Base-by-base conservation (phyloP, 2,329 filamentous ascomycete genomes). In the Cyanodermella asteris region DNA sequence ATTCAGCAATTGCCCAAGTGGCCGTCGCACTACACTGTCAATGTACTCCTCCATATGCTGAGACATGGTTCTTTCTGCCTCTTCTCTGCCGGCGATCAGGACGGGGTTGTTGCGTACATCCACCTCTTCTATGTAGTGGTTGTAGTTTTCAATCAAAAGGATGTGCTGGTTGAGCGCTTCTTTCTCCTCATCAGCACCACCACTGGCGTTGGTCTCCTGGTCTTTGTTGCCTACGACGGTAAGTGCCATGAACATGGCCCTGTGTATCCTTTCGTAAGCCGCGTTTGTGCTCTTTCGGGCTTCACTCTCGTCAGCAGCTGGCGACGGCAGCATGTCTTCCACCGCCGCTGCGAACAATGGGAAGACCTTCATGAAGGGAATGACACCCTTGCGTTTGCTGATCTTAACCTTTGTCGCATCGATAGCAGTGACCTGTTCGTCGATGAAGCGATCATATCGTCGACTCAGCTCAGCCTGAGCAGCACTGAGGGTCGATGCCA, bases 331-430 rank as follows among this genome's bases (percentile, higher is more conserved):
- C 66, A 90, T 82, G 40, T 72, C 81, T 49, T 93, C 82, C 2
- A 93, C 65, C 0, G 75, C 70, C 1, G 65, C 51, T n/a, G 71
- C 71, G 50, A 93, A 93, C 30, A 72, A 58, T 1, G 84, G 87
- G 56, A 94, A 94, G 20, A 84, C 73, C 34, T 78, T 76, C 56
- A 94, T 84, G 47, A 94, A 94, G 10, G 72, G 72, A 39, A 94
- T 93, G 28, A 97, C 78, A 7, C 87, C 84, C 53, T 90, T 93
- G 36, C 87, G 74, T 58, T 94, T 94, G 58, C 91, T 93, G 50
- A 93, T 81, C 56, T 93, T 93, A 46, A 97, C 84, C 50, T 94
- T 94, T 19, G 82, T 94, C 32, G 94, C 87, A 50, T 94, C 87
- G 34, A 94, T 91, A 5, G 81, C 82, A 14, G 78, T 76, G 30